Evolutionary conservation across 2,329 filamentous ascomycete genomes (phyloP).

Genomic region (Plenodomus lindquistii): DNA sequence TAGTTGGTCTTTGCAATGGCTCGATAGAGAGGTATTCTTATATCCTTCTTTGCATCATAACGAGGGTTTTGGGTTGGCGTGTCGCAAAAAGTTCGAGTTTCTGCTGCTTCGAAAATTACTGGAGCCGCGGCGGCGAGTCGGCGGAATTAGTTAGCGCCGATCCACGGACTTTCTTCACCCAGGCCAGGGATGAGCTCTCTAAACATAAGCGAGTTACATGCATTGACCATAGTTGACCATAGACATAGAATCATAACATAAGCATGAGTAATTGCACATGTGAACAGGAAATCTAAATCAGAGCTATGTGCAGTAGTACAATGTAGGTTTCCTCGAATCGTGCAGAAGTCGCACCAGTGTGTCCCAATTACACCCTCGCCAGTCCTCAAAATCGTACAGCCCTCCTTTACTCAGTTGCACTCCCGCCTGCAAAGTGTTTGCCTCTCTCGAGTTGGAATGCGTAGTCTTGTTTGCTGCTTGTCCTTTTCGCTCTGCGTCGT

Average conservation of each 20-base stretch:
- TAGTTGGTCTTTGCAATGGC: too few relatives aligned
- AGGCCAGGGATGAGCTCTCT: not conserved
- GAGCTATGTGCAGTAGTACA: constrained; percentile 48
- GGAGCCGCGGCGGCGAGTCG: not conserved
- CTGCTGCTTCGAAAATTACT: not conserved
- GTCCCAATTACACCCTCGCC: not conserved
- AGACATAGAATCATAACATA: too few relatives aligned
- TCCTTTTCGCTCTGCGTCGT: not conserved
- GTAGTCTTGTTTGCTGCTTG: not conserved
- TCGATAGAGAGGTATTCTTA: too few relatives aligned
- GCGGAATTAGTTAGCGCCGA: not conserved
- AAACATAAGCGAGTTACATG: not conserved
- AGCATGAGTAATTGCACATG: constrained; percentile 41
- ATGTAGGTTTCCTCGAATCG: constrained; percentile 15
- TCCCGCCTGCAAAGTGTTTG: not conserved
- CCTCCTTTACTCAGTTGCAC: not conserved
- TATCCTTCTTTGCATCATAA: not conserved
- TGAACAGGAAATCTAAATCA: constrained; percentile 43
- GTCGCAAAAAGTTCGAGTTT: not conserved
- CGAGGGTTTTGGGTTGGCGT: not conserved
- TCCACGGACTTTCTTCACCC: not conserved
- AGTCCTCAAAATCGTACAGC: not conserved
- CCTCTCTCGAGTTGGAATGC: not conserved
- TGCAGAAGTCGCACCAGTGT: not conserved
- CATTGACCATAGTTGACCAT: too few relatives aligned